Evolutionary conservation across 257 asterid genomes (phyloP).

Genomic region (Jasminum sambac): DNA sequence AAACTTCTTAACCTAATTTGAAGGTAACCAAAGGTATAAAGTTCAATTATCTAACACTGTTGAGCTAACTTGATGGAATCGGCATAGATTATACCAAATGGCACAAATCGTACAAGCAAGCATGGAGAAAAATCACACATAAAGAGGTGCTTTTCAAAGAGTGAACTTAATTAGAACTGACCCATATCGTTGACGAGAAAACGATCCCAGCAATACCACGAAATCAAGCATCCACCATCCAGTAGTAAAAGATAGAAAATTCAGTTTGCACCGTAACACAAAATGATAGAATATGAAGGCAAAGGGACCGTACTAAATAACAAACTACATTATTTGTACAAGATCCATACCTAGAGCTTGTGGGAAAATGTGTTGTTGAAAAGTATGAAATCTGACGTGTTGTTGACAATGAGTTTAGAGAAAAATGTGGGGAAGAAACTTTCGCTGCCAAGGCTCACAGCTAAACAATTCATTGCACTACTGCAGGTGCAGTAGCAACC

Average conservation of each 20-base stretch:
- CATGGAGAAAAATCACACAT: background rate
- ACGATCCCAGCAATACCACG: background rate
- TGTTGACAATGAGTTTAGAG: too few species aligned
- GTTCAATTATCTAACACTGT: background rate
- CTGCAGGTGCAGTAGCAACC: slow-evolving; percentile 1
- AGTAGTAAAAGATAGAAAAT: background rate
- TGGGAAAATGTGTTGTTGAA: too few species aligned
- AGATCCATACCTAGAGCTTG: background rate
- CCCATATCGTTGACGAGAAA: background rate
- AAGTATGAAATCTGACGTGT: too few species aligned
- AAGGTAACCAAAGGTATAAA: slow-evolving; percentile 15
- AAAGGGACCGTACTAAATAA: background rate
- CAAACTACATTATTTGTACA: background rate
- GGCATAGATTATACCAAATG: background rate
- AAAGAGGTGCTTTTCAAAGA: background rate
- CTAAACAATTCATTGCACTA: background rate
- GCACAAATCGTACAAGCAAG: background rate
- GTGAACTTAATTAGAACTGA: background rate
- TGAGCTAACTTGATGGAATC: background rate
- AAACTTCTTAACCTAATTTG: slow-evolving; percentile 81
- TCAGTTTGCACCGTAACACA: background rate
- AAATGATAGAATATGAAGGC: background rate
- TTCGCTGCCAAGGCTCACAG: too few species aligned
- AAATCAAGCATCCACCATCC: too few species aligned
- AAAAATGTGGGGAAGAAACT: too few species aligned